phyloP scores from a whole-genome alignment of 495 filamentous ascomycete genomes.

The Hypoxylon fuscum region DNA sequence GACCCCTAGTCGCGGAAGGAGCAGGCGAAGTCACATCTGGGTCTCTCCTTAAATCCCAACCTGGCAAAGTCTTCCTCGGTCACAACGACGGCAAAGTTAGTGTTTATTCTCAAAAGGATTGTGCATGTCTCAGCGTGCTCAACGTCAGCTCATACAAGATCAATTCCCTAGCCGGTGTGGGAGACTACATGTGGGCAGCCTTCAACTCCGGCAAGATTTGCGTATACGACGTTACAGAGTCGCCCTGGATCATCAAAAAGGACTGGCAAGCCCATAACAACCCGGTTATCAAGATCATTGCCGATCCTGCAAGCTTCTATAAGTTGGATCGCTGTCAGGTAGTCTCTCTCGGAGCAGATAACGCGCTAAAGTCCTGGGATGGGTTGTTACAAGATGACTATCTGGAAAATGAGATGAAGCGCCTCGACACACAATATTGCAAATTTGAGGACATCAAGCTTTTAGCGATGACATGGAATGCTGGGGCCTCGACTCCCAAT shows the following conservation, averaged over 20 bases:
- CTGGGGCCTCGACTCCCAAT: constrained; percentile 87
- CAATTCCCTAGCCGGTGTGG: constrained; percentile 84
- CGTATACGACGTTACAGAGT: constrained; percentile 83
- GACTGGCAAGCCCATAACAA: constrained; percentile 92
- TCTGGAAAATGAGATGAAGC: constrained; percentile 88
- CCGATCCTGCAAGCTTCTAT: constrained; percentile 86
- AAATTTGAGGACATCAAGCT: constrained; percentile 81
- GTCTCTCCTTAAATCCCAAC: constrained; percentile 73
- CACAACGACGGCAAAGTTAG: constrained; percentile 94
- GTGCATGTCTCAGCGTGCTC: constrained; percentile 76
- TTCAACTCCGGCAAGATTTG: constrained; percentile 96
- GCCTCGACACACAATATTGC: constrained; percentile 81
- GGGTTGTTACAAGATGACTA: constrained; percentile 93
- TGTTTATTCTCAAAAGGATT: constrained; percentile 81
- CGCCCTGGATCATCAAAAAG: constrained; percentile 90
- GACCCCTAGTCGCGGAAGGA: constrained; percentile 69
- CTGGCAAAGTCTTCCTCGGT: constrained; percentile 87
- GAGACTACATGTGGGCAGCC: constrained; percentile 88
- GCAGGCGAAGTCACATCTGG: constrained; percentile 91
- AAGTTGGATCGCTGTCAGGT: constrained; percentile 86
- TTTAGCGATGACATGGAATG: constrained; percentile 93
- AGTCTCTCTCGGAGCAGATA: constrained; percentile 88
- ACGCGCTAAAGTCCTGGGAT: constrained; percentile 87
- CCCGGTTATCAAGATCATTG: constrained; percentile 77
- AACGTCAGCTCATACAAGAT: constrained; percentile 95